Evolutionary conservation across 805 yeast genomes (phyloP).

Genomic region (Suhomyces faveliae): DNA sequence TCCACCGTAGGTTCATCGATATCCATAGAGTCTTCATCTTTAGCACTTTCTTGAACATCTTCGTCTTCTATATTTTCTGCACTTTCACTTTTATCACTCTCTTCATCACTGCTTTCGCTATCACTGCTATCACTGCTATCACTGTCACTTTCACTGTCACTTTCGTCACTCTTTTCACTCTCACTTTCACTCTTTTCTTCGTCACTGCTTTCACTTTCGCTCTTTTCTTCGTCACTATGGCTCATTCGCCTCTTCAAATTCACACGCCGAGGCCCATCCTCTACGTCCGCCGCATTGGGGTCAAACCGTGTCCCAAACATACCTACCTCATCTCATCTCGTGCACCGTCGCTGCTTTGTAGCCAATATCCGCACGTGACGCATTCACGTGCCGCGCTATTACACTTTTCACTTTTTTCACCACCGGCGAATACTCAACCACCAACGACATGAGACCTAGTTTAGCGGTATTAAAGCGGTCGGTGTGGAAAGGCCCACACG

Average conservation of each 20-base stretch:
- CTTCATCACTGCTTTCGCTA: constrained; percentile 6
- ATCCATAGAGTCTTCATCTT: constrained; percentile 11
- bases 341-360: neutral
- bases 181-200: constrained; percentile 9
- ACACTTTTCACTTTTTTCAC: neutral
- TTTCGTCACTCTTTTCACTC: constrained; percentile 9
- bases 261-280: constrained; percentile 1
- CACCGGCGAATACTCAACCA: neutral
- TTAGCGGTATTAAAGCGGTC: constrained; percentile 29
- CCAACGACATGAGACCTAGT: constrained; percentile 32
- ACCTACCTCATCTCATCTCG: neutral
- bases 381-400: too few relatives aligned
- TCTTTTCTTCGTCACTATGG: constrained; percentile 6
- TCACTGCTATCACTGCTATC: constrained; percentile 7
- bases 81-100: neutral
- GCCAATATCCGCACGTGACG: neutral
- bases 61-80: too few relatives aligned
- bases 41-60: neutral
- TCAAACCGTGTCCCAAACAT: constrained; percentile 71
- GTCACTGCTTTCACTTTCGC: constrained; percentile 11
- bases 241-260: constrained; percentile 18
- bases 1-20: constrained; percentile 8
- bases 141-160: constrained; percentile 10
- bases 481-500: constrained; percentile 73
- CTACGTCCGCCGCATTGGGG: constrained; percentile 30